Base-by-base conservation (phyloP, 108 stramenopile genomes). In the Discostella stelligeroides region DNA sequence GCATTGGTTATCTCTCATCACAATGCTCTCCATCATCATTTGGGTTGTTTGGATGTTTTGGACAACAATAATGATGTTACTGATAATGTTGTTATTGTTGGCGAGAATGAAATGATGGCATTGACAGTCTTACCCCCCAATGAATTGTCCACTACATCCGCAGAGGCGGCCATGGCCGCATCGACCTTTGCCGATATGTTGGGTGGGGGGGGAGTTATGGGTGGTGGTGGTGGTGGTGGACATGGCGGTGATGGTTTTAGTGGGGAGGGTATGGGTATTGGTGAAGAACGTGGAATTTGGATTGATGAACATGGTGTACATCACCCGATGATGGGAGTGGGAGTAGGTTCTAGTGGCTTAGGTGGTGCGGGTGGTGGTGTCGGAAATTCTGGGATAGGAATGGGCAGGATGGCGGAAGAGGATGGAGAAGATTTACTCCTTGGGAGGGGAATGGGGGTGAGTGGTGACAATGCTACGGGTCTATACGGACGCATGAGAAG, bases 111-210 rank as follows among this genome's bases (percentile, higher is more conserved):
- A 28, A 73, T 41, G 63, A 70, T 34, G 43, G 76, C 70, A 27
- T 24, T 79, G 45, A 72, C 78, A n/a, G 50, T 79, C 28, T 58
- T 73, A 18, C 79, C 79, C 45, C 67, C 79, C 61, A 73, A 80
- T 56, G 72, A 73, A 65, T 39, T 80, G 17, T 68, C 66, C 49
- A 51, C 72, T 15, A 80, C 79, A 10, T 72, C 79, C 40, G 50
- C 66, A 15, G 67, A 80, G 39, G 79, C 79, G 41, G 79, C 72
- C 7, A 20, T 64, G 48, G 79, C 79, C 18, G 79, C 79, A 1
- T 30, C 49, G 13, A 73, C 79, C 14, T 72, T 80, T 30, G 60
- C 79, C 11, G 60, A 63, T 49, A 73, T 73, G 72, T 38, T 62
- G 24, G n/a, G 46, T 4, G 46, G 62, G 7, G 46, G 34, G 29